Conservation (phyloP, 1,284 basidiomycete species). For the Ustilago bromivora region DNA sequence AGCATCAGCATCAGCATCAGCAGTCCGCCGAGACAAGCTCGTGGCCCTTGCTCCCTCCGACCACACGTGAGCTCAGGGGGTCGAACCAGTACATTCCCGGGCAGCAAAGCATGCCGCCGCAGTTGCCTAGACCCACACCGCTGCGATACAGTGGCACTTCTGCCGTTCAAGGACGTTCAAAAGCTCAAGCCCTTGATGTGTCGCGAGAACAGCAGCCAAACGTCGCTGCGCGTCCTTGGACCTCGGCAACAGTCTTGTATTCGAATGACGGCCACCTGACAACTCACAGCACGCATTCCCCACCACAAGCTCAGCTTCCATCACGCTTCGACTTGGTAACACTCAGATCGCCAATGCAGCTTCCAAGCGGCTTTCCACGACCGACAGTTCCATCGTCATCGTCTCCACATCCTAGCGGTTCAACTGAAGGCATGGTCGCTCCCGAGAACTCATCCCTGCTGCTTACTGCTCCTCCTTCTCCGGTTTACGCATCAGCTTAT, state of each 20-base stretch:
- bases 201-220: not conserved
- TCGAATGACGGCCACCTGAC: not conserved
- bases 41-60: not conserved
- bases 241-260: not conserved
- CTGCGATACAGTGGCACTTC: not conserved
- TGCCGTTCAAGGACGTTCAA: not conserved
- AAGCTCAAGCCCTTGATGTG: not conserved
- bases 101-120: not conserved
- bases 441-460: not conserved
- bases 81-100: not conserved
- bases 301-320: not conserved
- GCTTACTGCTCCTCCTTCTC: not conserved
- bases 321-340: not conserved
- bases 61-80: not conserved
- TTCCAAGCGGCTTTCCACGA: not conserved
- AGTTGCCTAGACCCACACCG: not conserved
- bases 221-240: not conserved
- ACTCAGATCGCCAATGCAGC: not conserved
- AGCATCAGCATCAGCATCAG: not conserved
- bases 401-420: not conserved
- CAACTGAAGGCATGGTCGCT: not conserved
- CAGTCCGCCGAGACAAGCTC: not conserved
- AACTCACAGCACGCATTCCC: not conserved
- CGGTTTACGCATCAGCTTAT: not conserved
- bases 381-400: not conserved